Base-by-base conservation (phyloP, 768 basidiomycete genomes). In the Naganishia onofrii region DNA sequence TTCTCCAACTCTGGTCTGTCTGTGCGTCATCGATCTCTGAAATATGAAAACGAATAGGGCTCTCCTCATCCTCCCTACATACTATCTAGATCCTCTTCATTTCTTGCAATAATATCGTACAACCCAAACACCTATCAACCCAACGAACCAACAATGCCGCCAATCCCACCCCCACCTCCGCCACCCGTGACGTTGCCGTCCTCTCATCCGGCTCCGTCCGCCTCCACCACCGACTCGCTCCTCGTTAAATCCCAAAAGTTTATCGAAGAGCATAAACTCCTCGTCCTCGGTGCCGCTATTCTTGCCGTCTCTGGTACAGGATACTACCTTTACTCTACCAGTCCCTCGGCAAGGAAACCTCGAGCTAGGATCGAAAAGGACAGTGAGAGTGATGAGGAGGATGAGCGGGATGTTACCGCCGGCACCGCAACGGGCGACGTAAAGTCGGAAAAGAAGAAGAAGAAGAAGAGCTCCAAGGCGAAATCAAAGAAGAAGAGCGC, bases 271-370 rank as follows among this genome's bases (percentile, higher is more conserved):
- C 87, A 95, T 83, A 87, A 87, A 70, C 78, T 90, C 51, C 82
- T 93, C 73, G 87, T 90, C 3, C 84, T 90, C 2, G 89, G 88
- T 0, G 89, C 88, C 0, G 89, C 88, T 21, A 76, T 80, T 46
- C 81, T 88, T 73, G 90, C 88, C 51, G 87, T 87, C 32, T 88
- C 89, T 55, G 89, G 89, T 32, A 88, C 86, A 44, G 90, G 88
- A 34, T 93, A 91, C 80, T 89, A 89, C 82, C 71, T 82, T 66
- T 82, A 83, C 76, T 67, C 69, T 19, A 54, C 38, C 52, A 51
- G 44, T 12, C 51, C 68, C 10, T 44, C 65, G 15, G 46, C 68
- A 3, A 38, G n/a, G 52, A 36, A 32, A 28, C 82, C 81, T 76
- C 87, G 85, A 78, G 87, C 84, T 73, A 83, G 81, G 54, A 38